Percentiles rank a stretch among this genome's conserved stretches.
phyloP scores from a whole-genome alignment of 352 stramenopile genomes.

The Phytopythium cucurbitacearum region DNA sequence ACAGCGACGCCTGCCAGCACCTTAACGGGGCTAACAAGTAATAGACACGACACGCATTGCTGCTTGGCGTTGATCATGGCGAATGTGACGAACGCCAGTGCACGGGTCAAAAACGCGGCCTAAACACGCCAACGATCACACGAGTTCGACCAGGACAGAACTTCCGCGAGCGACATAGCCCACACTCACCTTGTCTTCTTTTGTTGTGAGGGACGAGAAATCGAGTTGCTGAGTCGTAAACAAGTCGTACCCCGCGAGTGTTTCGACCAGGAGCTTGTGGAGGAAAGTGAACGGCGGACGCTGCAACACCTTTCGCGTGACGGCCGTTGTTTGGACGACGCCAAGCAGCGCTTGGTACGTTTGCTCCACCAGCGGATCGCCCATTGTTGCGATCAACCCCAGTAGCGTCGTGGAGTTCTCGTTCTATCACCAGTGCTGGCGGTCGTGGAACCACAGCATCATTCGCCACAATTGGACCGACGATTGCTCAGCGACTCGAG shows the following conservation, averaged over 20 bases:
- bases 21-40: slow-evolving; percentile 83
- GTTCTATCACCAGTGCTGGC: not conserved
- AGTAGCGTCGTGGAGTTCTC: too few relatives aligned
- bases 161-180: too few relatives aligned
- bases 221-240: slow-evolving; percentile 64
- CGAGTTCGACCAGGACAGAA: not conserved
- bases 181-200: slow-evolving; percentile 65
- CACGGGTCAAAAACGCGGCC: slow-evolving; percentile 73
- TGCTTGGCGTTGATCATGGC: slow-evolving; percentile 34
- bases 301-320: slow-evolving; percentile 62
- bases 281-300: slow-evolving; percentile 81
- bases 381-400: slow-evolving; percentile 5
- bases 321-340: slow-evolving; percentile 61
- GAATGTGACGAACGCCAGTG: slow-evolving; percentile 71
- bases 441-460: not conserved
- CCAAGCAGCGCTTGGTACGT: slow-evolving; percentile 59
- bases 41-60: slow-evolving; percentile 51
- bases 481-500: not conserved
- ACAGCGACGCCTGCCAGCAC: slow-evolving; percentile 68
- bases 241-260: slow-evolving; percentile 49
- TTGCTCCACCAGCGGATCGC: slow-evolving; percentile 37
- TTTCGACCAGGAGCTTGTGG: slow-evolving; percentile 76
- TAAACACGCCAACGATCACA: slow-evolving; percentile 1
- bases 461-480: not conserved
- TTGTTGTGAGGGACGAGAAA: slow-evolving; percentile 51